Percentiles rank a stretch among this genome's conserved stretches.
These are phyloP conservation scores for Metschnikowia dekortorum DNA, from an alignment of 805 yeast genomes.

Conservation along the genomic window DNA sequence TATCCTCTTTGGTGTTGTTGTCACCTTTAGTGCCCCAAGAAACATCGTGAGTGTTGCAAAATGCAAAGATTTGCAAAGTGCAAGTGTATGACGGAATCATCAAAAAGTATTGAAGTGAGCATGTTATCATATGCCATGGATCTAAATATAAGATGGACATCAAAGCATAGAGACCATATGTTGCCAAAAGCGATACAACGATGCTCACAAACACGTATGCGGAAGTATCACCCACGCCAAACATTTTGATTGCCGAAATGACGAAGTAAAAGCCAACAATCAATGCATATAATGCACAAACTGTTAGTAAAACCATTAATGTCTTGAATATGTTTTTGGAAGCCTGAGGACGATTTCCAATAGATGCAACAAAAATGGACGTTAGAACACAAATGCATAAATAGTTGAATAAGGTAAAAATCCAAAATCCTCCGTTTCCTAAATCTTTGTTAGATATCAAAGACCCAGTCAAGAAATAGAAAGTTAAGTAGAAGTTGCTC, in stretches of 20 bases:
- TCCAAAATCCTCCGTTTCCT: conserved; percentile 73
- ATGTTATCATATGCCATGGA: conserved; percentile 94
- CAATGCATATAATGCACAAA: conserved; percentile 79
- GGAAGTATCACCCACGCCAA: conserved; percentile 39
- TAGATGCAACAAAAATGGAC: conserved; percentile 85
- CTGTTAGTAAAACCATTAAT: conserved; percentile 65
- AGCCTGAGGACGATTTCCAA: conserved; percentile 98
- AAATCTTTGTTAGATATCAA: conserved; percentile 44
- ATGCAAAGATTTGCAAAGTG: conserved; percentile 90
- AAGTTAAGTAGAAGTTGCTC: conserved; percentile 26
- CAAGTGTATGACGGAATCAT: conserved; percentile 90
- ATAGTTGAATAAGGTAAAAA: conserved; percentile 84
- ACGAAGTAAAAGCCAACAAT: conserved; percentile 82
- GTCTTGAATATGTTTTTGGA: conserved; percentile 72
- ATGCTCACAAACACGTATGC: conserved; percentile 63
- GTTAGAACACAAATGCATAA: conserved; percentile 76
- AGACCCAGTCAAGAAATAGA: conserved; percentile 39
- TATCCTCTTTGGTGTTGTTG: conserved; percentile 57
- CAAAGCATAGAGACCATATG: conserved; percentile 82
- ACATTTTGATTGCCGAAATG: conserved; percentile 43
- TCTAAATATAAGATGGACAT: conserved; percentile 84
- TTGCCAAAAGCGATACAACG: conserved; percentile 79
- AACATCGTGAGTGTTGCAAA: conserved; percentile 97
- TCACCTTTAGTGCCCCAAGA: conserved; percentile 99
- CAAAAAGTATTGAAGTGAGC: conserved; percentile 81